Evolutionary conservation across 805 yeast genomes (phyloP).

Genomic region (Geotrichum ghanense): DNA sequence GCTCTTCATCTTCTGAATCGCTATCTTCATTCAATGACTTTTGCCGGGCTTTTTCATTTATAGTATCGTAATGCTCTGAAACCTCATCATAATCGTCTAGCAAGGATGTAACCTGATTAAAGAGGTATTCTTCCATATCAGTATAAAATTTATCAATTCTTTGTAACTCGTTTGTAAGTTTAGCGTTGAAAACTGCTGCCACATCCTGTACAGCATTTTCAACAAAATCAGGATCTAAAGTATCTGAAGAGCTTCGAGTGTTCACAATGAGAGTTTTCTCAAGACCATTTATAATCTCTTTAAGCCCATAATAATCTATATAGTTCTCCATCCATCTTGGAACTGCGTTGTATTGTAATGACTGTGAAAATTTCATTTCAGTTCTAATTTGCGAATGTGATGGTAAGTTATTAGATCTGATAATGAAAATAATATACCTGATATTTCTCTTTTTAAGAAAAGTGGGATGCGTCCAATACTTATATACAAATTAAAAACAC

Average conservation of each 20-base stretch:
- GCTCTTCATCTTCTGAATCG: slow-evolving; percentile 3
- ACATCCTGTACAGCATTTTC: slow-evolving; percentile 36
- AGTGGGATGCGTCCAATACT: too few species aligned
- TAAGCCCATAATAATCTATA: slow-evolving; percentile 78
- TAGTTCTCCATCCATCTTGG: slow-evolving; percentile 96
- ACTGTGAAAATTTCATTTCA: slow-evolving; percentile 85
- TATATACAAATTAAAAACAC: too few species aligned
- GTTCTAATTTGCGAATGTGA: too few species aligned
- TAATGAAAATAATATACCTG: too few species aligned
- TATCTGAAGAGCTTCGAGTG: slow-evolving; percentile 14
- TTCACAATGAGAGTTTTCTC: slow-evolving; percentile 47
- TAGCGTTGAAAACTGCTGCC: slow-evolving; percentile 48
- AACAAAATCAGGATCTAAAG: slow-evolving; percentile 18
- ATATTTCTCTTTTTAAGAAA: too few species aligned
- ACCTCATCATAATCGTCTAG: slow-evolving; percentile 53
- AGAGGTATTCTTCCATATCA: slow-evolving; percentile 50
- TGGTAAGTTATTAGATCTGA: too few species aligned
- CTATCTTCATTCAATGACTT: slow-evolving; percentile 4
- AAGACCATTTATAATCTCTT: slow-evolving; percentile 69
- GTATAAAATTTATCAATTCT: slow-evolving; percentile 70
- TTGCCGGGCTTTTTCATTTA: slow-evolving; percentile 1
- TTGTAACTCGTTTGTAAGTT: slow-evolving; percentile 63
- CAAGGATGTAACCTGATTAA: slow-evolving; percentile 42
- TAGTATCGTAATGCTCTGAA: slow-evolving; percentile 24
- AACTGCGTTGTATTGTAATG: slow-evolving; percentile 92